Evolutionary conservation across 1,139 yeast genomes (phyloP), one percentile per base, ranked within the genome.

Genomic region (Candida sanyaensis): DNA sequence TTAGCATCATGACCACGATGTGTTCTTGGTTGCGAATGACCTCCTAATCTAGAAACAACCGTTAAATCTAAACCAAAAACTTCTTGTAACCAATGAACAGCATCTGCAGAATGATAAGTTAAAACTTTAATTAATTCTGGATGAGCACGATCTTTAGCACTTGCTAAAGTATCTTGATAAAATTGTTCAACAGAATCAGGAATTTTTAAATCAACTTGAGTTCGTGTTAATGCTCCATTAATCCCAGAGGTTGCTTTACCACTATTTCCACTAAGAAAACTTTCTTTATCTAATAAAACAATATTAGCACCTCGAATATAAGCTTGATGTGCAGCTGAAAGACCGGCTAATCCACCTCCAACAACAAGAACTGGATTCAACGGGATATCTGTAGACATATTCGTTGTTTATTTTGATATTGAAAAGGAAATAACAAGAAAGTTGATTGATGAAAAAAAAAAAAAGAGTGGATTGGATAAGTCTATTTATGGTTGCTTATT

Each of bases 171-270:
- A 59, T 87, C 92, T n/a, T 78, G 67, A 52, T 80, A 79, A 60
- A 88, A 88, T 48, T 72, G 69, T 32, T 80, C 80, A 2, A 79
- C 79, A 2, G 84, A 71, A 59, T 88, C 96, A 21, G 64, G 60
- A 38, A 85, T 77, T 5, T 71, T 62, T 37, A 76, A 65, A 26
- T 68, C 59, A 23, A 73, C 67, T 61, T 88, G 93, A 1, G 90
- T 79, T 17, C 78, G 61, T 0, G 95, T 84, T 33, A 77, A 69
- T 1, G 89, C 83, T 17, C 93, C 96, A 63, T 86, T 88, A 56
- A 88, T 88, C 24, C 96, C 96, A 21, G 89, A 82, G 0, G 92
- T 85, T 1, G 96, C 96, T 63, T 86, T 86, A 27, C 88, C 84
- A 36, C 92, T 84, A 60, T 87, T 88, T 4, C 96, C 96, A 48